A percentile compares a stretch with the other conserved stretches of the same genome.
These are phyloP conservation scores for Aspergillus ostianus DNA, from an alignment of 495 filamentous ascomycete species.

Conservation along the genomic window DNA sequence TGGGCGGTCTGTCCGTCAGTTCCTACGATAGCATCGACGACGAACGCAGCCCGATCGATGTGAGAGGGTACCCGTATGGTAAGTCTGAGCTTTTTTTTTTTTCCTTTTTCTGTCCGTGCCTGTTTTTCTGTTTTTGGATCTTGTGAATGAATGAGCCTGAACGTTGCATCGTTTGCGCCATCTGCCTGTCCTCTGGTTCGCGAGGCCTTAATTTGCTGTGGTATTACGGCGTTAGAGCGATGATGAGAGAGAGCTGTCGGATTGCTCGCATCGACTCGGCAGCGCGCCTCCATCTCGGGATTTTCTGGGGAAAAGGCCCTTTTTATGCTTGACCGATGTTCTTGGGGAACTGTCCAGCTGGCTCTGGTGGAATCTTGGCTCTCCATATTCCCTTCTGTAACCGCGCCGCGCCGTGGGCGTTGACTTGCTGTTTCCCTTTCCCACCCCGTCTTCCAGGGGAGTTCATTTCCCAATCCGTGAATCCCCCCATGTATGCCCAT, in stretches of 20 bases:
- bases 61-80: slow-evolving; percentile 47
- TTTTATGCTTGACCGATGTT: not conserved
- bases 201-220: slow-evolving; percentile 19
- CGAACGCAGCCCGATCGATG: slow-evolving; percentile 43
- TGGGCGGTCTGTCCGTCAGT: slow-evolving; percentile 49
- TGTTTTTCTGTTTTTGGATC: not conserved
- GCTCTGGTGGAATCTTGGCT: not conserved
- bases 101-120: not conserved
- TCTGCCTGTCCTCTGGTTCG: slow-evolving; percentile 30
- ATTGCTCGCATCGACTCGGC: slow-evolving; percentile 7
- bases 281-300: not conserved
- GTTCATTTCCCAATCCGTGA: not conserved
- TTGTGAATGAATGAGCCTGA: slow-evolving; percentile 25
- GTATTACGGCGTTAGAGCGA: slow-evolving; percentile 1
- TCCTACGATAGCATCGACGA: slow-evolving; percentile 51
- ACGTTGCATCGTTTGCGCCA: slow-evolving; percentile 43
- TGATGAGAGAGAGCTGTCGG: slow-evolving; percentile 16
- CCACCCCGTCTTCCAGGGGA: not conserved
- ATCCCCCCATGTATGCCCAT: not conserved
- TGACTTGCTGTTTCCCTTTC: not conserved
- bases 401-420: not conserved
- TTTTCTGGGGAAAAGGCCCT: slow-evolving; percentile 6
- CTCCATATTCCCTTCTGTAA: not conserved
- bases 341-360: slow-evolving; percentile 1
- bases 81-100: slow-evolving; percentile 22